These are phyloP conservation scores for Aspergillus vadensis DNA, from an alignment of 2,329 filamentous ascomycete species.

Conservation along the genomic window DNA sequence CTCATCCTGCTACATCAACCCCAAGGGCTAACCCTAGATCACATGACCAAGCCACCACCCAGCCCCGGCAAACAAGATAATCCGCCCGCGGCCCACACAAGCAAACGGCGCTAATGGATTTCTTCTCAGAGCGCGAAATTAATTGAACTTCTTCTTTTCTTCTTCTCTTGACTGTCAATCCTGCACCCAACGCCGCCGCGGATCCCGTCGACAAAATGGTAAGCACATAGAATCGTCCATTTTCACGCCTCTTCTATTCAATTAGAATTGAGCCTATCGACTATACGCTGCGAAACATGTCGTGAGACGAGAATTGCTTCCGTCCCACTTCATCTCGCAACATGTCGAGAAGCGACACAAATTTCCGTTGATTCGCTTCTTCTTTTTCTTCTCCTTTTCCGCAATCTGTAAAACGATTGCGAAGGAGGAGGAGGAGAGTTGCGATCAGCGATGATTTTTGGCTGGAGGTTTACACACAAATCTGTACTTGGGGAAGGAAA, in stretches of 20 bases:
- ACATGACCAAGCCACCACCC: conserved; percentile 10
- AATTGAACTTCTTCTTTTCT: conserved; percentile 12
- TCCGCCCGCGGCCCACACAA: conserved; percentile 38
- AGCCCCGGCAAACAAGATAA: conserved; percentile 20
- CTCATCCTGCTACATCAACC: not conserved
- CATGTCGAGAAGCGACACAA: conserved; percentile 30
- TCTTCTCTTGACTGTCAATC: conserved; percentile 39
- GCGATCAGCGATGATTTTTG: conserved; percentile 48
- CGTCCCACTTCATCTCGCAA: conserved; percentile 29
- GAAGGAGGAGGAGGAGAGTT: conserved; percentile 11
- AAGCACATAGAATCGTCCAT: conserved; percentile 56
- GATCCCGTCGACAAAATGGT: conserved; percentile 57
- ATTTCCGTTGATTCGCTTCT: conserved; percentile 39
- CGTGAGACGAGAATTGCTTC: conserved; percentile 28
- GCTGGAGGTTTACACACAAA: conserved; percentile 53
- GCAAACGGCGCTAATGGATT: conserved; percentile 25
- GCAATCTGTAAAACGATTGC: conserved; percentile 32
- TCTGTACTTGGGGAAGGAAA: conserved; percentile 35
- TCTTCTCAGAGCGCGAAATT: conserved; percentile 19
- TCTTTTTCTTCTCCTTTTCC: not conserved
- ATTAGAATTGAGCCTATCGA: conserved; percentile 37
- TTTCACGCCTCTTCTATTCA: conserved; percentile 23
- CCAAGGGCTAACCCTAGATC: conserved; percentile 21
- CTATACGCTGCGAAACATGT: conserved; percentile 43
- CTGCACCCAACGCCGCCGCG: conserved; percentile 50